Base-by-base conservation (phyloP, 768 basidiomycete species). In the Amanita fuliginea region DNA sequence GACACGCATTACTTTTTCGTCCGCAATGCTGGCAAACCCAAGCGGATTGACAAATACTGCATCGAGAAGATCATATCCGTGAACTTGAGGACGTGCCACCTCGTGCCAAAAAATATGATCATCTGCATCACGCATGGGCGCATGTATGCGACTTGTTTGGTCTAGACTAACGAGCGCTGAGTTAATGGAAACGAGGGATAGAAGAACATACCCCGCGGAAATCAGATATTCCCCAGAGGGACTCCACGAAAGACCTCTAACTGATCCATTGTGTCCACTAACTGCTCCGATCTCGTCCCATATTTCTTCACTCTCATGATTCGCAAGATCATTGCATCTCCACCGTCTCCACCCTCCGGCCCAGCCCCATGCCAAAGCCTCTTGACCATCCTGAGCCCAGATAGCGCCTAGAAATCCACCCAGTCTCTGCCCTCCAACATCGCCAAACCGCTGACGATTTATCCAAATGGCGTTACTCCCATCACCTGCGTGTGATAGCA, bases 1-100 rank as follows among this genome's bases (percentile, higher is more conserved):
- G 0, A 97, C 80, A 36, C 96, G 79, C 10, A 81, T 80, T 9
- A 98, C 92, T 64, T 98, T 98, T 65, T 99, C 96, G 58, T 99
- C 96, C 8, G 93, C 92, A 41, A 92, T 83, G 56, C 89, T 94
- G 16, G 83, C 84, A 60, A 97, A 95, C 26, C 77, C 80, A 41
- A 92, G 68, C 0, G 84, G 70, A 51, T 76, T 74, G 41, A 95
- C 72, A 62, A 91, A 94, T 2, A 76, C 77, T 5, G 79, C 83
- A 48, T 82, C 84, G 14, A 94, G 71, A 33, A 98, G 68, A 59
- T 97, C 93, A 63, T 98, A 97, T 6, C 96, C 96, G 66, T 99
- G 96, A 14, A 97, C 82, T 64, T 99, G 96, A 16, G 96, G 96
- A 3, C 96, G 81, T 22, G 78, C 78, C 22, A 98, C 70, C 61